Percentiles rank a stretch among this genome's conserved stretches.
Conservation (phyloP, 2,329 filamentous ascomycete genomes). For the Volutella citrinella region DNA sequence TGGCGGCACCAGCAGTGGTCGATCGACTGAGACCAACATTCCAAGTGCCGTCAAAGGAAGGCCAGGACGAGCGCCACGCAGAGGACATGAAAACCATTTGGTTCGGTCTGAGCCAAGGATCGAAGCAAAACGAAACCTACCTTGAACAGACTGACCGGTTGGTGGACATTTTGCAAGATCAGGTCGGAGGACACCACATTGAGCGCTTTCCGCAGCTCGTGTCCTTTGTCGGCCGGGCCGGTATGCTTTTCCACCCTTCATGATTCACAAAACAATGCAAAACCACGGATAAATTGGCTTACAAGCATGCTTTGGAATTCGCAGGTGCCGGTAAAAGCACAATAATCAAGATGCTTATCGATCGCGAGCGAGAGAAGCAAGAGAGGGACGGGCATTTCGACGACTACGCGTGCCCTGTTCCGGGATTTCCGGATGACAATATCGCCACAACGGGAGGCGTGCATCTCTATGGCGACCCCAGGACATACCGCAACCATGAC, state of each 20-base stretch:
- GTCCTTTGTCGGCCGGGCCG: constrained; percentile 3
- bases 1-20: constrained; percentile 1
- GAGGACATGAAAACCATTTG: constrained; percentile 4
- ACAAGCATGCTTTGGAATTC: background rate
- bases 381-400: background rate
- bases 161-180: constrained; percentile 5
- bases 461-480: constrained; percentile 4
- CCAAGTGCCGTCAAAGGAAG: constrained; percentile 1
- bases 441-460: constrained; percentile 4
- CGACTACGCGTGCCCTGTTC: constrained; percentile 2
- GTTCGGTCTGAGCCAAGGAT: constrained; percentile 4
- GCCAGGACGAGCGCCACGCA: constrained; percentile 3
- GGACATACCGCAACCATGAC: constrained; percentile 1
- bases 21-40: constrained; percentile 2
- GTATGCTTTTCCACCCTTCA: too few species aligned
- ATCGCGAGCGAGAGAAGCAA: constrained; percentile 4
- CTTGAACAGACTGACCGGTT: constrained; percentile 7
- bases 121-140: constrained; percentile 6
- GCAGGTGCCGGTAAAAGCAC: constrained; percentile 5
- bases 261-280: too few species aligned
- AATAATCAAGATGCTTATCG: constrained; percentile 6
- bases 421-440: constrained; percentile 1
- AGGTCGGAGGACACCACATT: background rate
- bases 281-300: too few species aligned
- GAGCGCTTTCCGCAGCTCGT: constrained; percentile 8